phyloP scores from a whole-genome alignment of 1,139 yeast species.

The Yamadazyma dushanensis region DNA sequence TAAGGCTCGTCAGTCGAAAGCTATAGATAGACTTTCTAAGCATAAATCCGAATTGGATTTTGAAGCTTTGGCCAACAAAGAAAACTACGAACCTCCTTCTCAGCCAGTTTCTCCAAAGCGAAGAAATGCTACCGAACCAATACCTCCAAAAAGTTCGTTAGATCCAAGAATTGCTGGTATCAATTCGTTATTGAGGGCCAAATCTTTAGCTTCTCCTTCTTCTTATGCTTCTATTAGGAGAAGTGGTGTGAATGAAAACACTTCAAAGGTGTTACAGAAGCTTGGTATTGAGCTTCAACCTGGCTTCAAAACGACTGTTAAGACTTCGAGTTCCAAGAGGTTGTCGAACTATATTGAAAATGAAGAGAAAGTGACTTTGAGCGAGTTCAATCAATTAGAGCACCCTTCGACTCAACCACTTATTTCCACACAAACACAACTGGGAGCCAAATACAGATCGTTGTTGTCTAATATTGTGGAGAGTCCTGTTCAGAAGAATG shows the following conservation, averaged over 20 bases:
- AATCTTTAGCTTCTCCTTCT: slow-evolving; percentile 34
- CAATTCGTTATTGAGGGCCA: slow-evolving; percentile 38
- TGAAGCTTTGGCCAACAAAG: background rate
- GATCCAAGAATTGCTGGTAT: slow-evolving; percentile 35
- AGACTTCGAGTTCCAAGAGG: slow-evolving; percentile 48
- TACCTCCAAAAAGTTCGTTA: slow-evolving; percentile 24
- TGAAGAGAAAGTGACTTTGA: slow-evolving; percentile 14
- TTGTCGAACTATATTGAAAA: slow-evolving; percentile 35
- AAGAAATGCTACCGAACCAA: slow-evolving; percentile 25
- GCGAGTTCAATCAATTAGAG: slow-evolving; percentile 15
- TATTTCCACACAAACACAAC: background rate
- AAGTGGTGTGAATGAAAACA: slow-evolving; percentile 25
- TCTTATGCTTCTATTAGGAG: slow-evolving; percentile 24
- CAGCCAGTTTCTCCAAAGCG: slow-evolving; percentile 7
- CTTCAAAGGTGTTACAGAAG: slow-evolving; percentile 41
- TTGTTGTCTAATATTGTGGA: slow-evolving; percentile 24
- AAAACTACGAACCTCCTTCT: background rate
- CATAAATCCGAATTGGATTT: slow-evolving; percentile 25
- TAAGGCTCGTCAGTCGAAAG: slow-evolving; percentile 27
- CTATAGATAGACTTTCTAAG: slow-evolving; percentile 29
- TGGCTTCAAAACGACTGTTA: slow-evolving; percentile 13
- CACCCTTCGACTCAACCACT: slow-evolving; percentile 10
- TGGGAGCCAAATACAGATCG: slow-evolving; percentile 21
- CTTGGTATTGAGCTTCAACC: slow-evolving; percentile 40
- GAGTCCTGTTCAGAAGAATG: background rate